Evolutionary conservation across 306 rosid genomes (phyloP).

Genomic region (Acacia confusa): DNA sequence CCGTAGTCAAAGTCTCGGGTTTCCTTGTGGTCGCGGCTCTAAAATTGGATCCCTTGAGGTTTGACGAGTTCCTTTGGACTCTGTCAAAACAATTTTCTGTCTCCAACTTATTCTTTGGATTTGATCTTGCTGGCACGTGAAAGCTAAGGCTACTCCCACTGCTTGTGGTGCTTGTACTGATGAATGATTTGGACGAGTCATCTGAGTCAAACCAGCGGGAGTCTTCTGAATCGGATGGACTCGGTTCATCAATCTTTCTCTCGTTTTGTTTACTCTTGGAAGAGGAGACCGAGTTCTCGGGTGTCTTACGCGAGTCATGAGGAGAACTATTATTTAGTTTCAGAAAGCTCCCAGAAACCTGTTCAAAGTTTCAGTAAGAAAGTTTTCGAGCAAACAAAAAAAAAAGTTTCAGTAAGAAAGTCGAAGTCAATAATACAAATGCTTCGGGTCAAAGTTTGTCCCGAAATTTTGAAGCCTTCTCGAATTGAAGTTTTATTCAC

Average conservation of each 20-base stretch:
- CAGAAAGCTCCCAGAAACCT: conserved; percentile 51
- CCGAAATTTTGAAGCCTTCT: neutral
- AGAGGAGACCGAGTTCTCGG: conserved; percentile 29
- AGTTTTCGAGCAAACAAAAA: no score
- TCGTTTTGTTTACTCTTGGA: conserved; percentile 32
- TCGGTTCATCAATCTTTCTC: conserved; percentile 22
- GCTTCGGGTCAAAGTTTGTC: neutral
- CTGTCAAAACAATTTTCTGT: conserved; percentile 5
- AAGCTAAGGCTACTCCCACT: conserved; percentile 23
- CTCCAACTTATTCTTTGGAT: conserved; percentile 4
- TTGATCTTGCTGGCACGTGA: conserved; percentile 4
- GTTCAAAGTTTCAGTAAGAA: neutral
- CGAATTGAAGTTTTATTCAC: neutral
- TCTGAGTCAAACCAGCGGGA: conserved; percentile 45
- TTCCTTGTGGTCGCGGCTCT: conserved; percentile 26
- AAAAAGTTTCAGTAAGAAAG: neutral
- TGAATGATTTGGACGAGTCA: conserved; percentile 26
- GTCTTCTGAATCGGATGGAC: conserved; percentile 40
- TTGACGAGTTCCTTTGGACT: conserved; percentile 26
- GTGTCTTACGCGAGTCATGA: conserved; percentile 16
- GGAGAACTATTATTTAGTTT: conserved; percentile 35
- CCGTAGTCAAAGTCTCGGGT: conserved; percentile 34
- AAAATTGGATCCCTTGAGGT: conserved; percentile 28
- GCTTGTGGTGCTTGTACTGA: conserved; percentile 17
- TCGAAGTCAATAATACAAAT: neutral